Base-by-base conservation (phyloP, 129 eudicot species). In the Rutidosis leptorrhynchoides region DNA sequence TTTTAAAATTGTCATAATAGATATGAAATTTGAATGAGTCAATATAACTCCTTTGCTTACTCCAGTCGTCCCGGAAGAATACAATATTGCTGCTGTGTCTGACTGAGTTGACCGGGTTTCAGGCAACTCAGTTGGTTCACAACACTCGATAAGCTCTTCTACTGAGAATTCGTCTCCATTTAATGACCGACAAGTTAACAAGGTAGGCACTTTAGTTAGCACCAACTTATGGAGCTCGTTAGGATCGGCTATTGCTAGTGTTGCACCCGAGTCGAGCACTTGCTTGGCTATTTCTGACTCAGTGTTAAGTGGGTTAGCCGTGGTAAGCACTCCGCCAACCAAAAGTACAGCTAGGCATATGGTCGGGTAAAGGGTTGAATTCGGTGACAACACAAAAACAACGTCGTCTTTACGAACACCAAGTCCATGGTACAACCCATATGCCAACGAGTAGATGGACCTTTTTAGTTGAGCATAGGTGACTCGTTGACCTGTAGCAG, bases 41-140 rank as follows among this genome's bases (percentile, higher is more conserved):
- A 85, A 27, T 15, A 81, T 57, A 2, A 83, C 96, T 2, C 96
- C 95, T 77, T 89, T 89, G 70, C 90, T 85, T 11, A 75, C 67
- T 33, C 96, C 96, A 1, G 96, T 89, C 17, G 96, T 89, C 40
- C 96, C 96, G 1, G 96, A 89, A 16, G 95, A 89, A 60, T 89
- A 85, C 11, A 89, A 42, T 26, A 89, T 79, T 19, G 90, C 94
- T 2, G 96, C 96, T 1, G 75, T 77, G 64, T 85, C 95, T 3
- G 90, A 81, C 53, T 85, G 95, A 67, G 66, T 77, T 3, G 78
- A 52, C 48, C 59, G 33, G 57, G 58, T 49, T 75, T 71, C 70
- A 0, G 88, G 84, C 55, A 85, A 68, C 57, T 85, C 81, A 46
- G 64, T 46, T 8, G 77, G 76, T 7, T 81, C 90, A 64, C 87